phyloP scores from a whole-genome alignment of 495 filamentous ascomycete genomes.

The Neurospora sp. region DNA sequence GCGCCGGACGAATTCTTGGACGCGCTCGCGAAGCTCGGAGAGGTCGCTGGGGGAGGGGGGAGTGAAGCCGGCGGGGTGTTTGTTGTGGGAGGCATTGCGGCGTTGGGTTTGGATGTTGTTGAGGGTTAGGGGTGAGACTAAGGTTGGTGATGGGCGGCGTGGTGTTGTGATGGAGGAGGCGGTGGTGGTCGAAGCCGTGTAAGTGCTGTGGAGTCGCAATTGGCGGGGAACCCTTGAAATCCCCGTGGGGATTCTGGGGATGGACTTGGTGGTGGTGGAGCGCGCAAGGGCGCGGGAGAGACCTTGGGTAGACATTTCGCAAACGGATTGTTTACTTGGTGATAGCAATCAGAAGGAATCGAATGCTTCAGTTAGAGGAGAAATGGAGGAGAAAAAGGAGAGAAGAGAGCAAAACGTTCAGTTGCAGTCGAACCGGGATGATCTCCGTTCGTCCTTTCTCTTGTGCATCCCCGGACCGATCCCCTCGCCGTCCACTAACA shows the following conservation, averaged over 20 bases:
- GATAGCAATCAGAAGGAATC: neutral
- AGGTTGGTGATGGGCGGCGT: neutral
- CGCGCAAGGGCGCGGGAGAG: constrained; percentile 23
- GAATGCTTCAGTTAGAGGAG: neutral
- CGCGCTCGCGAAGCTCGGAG: constrained; percentile 73
- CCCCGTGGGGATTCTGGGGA: constrained; percentile 1
- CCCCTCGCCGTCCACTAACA: neutral
- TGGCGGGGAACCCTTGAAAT: constrained; percentile 4
- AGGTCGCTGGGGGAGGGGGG: constrained; percentile 70
- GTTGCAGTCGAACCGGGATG: neutral
- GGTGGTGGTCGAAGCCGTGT: constrained; percentile 3
- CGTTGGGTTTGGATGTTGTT: constrained; percentile 2
- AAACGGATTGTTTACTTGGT: neutral
- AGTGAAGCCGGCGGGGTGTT: constrained; percentile 76
- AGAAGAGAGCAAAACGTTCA: neutral
- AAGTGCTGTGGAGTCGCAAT: constrained; percentile 2
- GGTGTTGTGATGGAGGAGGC: neutral
- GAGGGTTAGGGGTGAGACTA: too few species aligned
- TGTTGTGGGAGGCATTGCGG: constrained; percentile 47
- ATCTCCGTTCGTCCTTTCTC: neutral
- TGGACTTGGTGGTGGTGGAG: constrained; percentile 7
- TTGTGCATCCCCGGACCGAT: neutral
- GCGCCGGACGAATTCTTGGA: constrained; percentile 83
- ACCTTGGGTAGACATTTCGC: constrained; percentile 20
- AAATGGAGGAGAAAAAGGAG: neutral